Percentiles rank a stretch among this genome's conserved stretches.
phyloP scores from a whole-genome alignment of 2,329 filamentous ascomycete species.

The Diplodia seriata region DNA sequence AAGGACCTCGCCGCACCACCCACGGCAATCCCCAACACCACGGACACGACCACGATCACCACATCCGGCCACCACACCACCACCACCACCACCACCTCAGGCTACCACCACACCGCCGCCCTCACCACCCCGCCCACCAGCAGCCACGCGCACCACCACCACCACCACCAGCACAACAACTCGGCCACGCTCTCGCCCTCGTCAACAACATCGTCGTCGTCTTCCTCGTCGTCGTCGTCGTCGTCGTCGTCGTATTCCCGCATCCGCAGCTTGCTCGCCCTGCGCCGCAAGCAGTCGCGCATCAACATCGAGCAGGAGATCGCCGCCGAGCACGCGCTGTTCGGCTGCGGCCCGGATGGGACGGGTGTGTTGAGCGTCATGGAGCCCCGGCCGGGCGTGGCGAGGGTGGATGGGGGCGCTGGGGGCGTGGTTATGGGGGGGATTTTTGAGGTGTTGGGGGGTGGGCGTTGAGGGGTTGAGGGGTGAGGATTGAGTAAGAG shows the following conservation, averaged over 20 bases:
- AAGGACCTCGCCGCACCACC: constrained; percentile 22
- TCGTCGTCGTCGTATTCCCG: constrained; percentile 36
- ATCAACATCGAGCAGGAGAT: constrained; percentile 45
- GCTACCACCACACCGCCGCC: no score
- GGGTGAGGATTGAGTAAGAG: no score
- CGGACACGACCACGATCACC: not conserved
- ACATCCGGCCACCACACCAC: constrained; percentile 5
- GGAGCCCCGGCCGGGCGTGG: constrained; percentile 40
- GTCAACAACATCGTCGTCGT: constrained; percentile 34
- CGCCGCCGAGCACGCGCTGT: constrained; percentile 44
- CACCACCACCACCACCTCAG: not conserved
- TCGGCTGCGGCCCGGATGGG: constrained; percentile 39
- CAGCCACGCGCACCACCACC: constrained; percentile 35
- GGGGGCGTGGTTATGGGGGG: constrained; percentile 39
- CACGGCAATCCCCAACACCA: constrained; percentile 5
- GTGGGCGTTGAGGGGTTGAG: constrained; percentile 32
- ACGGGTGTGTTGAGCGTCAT: constrained; percentile 33
- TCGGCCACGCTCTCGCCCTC: not conserved
- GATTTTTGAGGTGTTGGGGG: constrained; percentile 49
- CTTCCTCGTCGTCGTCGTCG: constrained; percentile 16
- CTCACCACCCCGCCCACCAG: constrained; percentile 15
- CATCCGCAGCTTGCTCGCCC: constrained; percentile 43
- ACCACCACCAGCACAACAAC: constrained; percentile 34
- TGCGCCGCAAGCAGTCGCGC: constrained; percentile 43
- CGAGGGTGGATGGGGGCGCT: constrained; percentile 28